These are phyloP conservation scores for Pleurotus citrinopileatus DNA, from an alignment of 768 basidiomycete genomes.

Conservation along the genomic window DNA sequence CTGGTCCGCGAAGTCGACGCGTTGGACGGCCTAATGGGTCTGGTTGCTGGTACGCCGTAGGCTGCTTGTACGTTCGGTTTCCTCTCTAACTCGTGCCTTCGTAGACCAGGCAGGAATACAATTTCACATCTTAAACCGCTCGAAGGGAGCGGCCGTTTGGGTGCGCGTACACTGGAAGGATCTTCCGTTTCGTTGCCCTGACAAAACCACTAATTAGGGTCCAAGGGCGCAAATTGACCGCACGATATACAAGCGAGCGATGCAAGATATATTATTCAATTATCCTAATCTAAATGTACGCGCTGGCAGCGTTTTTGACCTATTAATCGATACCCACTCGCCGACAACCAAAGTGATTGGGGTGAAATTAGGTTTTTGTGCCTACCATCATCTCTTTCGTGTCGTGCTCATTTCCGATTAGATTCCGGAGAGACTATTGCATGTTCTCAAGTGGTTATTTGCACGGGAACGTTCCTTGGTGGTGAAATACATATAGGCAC, in stretches of 20 bases:
- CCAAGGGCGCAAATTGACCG: constrained; percentile 89
- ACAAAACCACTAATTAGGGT: constrained; percentile 47
- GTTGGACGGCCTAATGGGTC: constrained; percentile 82
- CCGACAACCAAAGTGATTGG: constrained; percentile 58
- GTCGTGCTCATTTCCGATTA: constrained; percentile 28
- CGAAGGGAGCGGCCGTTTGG: constrained; percentile 89
- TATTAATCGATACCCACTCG: constrained; percentile 57
- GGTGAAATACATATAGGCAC: constrained; percentile 89
- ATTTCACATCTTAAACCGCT: constrained; percentile 81
- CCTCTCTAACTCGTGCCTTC: not conserved
- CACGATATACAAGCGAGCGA: constrained; percentile 76
- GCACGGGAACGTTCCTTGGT: constrained; percentile 89
- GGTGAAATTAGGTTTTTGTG: constrained; percentile 52
- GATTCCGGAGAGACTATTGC: constrained; percentile 72
- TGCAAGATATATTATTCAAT: constrained; percentile 65
- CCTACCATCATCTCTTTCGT: too few relatives aligned
- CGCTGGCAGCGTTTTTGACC: constrained; percentile 76
- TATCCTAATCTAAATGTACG: constrained; percentile 70
- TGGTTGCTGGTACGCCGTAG: constrained; percentile 63
- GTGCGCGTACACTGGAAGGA: too few relatives aligned
- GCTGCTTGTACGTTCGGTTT: not conserved
- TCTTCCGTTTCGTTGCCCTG: not conserved
- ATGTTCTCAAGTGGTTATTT: constrained; percentile 82
- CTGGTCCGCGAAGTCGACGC: constrained; percentile 91
- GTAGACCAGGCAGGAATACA: constrained; percentile 86